These are phyloP conservation scores for Scutellaria barbata DNA, from an alignment of 257 asterid genomes.

Conservation along the genomic window DNA sequence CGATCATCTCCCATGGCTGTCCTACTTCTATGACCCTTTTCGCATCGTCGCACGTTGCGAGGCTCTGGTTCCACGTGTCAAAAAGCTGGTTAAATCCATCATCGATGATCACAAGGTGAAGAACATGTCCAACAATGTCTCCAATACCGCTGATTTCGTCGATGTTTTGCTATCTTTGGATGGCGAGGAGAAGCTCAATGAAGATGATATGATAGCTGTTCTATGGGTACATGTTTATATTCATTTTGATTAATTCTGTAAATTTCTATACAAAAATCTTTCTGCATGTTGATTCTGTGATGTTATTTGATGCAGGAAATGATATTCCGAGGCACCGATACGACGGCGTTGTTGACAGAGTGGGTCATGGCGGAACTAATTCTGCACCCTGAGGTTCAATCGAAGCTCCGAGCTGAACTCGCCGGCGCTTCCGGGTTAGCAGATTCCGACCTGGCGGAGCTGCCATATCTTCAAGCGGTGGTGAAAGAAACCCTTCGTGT, in stretches of 20 bases:
- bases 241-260: not conserved
- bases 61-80: conserved; percentile 50
- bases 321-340: conserved; percentile 55
- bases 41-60: conserved; percentile 47
- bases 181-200: conserved; percentile 64
- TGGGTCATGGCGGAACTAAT: conserved; percentile 59
- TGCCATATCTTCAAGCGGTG: conserved; percentile 48
- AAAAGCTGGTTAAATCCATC: conserved; percentile 45
- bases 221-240: conserved; percentile 54
- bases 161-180: conserved; percentile 63
- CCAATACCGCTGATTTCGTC: conserved; percentile 49
- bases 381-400: conserved; percentile 46
- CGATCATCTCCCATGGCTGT: conserved; percentile 61
- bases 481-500: conserved; percentile 33
- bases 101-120: conserved; percentile 42
- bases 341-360: conserved; percentile 53
- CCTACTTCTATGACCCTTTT: conserved; percentile 43
- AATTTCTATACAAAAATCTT: too few species aligned
- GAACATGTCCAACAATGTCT: not conserved
- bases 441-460: conserved; percentile 43
- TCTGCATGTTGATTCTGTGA: too few species aligned
- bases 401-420: conserved; percentile 48
- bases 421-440: conserved; percentile 22
- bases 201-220: conserved; percentile 73
- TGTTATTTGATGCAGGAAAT: conserved; percentile 42